These are phyloP conservation scores for Chloris gayana DNA, from an alignment of 176 grass and related monocot species.

Conservation along the genomic window DNA sequence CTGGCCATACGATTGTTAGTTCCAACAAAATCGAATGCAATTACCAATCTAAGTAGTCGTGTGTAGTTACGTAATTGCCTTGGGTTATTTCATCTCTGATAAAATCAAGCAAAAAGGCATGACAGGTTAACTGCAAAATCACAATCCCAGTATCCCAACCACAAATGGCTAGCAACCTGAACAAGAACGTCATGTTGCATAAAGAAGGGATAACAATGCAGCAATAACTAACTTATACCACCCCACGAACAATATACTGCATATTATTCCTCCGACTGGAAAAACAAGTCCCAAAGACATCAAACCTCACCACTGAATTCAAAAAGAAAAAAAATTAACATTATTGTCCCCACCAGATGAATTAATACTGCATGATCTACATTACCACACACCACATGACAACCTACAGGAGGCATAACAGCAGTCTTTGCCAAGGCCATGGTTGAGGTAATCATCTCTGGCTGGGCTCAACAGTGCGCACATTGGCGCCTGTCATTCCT, in stretches of 20 bases:
- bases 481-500: constrained; percentile 76
- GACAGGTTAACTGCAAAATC: too few relatives aligned
- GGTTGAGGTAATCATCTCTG: constrained; percentile 73
- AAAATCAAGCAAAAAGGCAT: too few relatives aligned
- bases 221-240: constrained; percentile 33
- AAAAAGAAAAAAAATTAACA: constrained; percentile 24
- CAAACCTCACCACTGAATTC: constrained; percentile 54
- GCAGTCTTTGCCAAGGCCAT: constrained; percentile 42
- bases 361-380: constrained; percentile 64
- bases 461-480: constrained; percentile 72
- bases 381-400: constrained; percentile 53
- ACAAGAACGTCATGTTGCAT: too few relatives aligned
- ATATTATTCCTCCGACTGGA: constrained; percentile 53
- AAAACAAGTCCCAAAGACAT: constrained; percentile 62
- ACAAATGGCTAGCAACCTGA: too few relatives aligned
- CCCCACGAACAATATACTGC: constrained; percentile 65
- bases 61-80: too few relatives aligned
- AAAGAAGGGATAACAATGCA: background rate
- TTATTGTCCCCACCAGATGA: constrained; percentile 70
- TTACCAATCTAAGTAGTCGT: too few relatives aligned
- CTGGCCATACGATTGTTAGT: too few relatives aligned
- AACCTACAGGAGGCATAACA: constrained; percentile 67
- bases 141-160: too few relatives aligned
- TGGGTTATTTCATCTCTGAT: too few relatives aligned
- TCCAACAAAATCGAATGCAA: too few relatives aligned